phyloP scores from a whole-genome alignment of 2,329 filamentous ascomycete genomes.

The Claviceps quebecensis region DNA sequence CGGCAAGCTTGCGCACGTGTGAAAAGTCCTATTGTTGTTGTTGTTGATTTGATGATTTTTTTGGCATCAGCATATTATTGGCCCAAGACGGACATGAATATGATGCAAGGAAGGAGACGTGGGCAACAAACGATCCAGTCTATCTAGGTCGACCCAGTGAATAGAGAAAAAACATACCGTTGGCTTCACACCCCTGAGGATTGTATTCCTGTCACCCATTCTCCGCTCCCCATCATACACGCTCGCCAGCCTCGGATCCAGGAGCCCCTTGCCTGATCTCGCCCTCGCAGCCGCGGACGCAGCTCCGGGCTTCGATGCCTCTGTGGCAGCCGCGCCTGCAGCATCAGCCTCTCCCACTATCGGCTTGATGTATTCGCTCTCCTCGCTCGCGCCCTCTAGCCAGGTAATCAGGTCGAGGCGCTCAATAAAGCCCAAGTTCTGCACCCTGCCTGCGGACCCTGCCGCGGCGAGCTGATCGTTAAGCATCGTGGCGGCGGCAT shows the following conservation, averaged over 20 bases:
- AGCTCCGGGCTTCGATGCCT: constrained; percentile 22
- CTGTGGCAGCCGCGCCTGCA: constrained; percentile 22
- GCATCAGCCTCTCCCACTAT: constrained; percentile 48
- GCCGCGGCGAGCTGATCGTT: constrained; percentile 60
- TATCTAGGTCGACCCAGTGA: too few species aligned
- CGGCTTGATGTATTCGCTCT: constrained; percentile 85
- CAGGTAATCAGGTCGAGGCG: constrained; percentile 83
- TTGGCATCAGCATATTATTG: not conserved
- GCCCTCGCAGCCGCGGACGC: constrained; percentile 30
- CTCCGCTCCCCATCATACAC: constrained; percentile 86
- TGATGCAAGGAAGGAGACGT: too few species aligned
- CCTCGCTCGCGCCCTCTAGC: constrained; percentile 78
- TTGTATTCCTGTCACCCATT: constrained; percentile 84
- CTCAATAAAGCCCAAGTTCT: constrained; percentile 85
- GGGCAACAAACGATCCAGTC: too few species aligned
- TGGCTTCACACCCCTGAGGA: constrained; percentile 74
- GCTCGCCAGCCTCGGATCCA: constrained; percentile 70
- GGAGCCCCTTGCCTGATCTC: constrained; percentile 46
- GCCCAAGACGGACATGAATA: too few species aligned
- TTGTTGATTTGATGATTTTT: not conserved
- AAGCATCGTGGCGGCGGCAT: constrained; percentile 64
- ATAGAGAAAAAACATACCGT: constrained; percentile 44
- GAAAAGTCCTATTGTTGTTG: constrained; percentile 63
- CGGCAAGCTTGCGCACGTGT: constrained; percentile 74
- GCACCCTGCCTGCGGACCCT: constrained; percentile 52